These are phyloP conservation scores for Hypoxylon sp. DNA, from an alignment of 2,329 filamentous ascomycete genomes.

Conservation along the genomic window DNA sequence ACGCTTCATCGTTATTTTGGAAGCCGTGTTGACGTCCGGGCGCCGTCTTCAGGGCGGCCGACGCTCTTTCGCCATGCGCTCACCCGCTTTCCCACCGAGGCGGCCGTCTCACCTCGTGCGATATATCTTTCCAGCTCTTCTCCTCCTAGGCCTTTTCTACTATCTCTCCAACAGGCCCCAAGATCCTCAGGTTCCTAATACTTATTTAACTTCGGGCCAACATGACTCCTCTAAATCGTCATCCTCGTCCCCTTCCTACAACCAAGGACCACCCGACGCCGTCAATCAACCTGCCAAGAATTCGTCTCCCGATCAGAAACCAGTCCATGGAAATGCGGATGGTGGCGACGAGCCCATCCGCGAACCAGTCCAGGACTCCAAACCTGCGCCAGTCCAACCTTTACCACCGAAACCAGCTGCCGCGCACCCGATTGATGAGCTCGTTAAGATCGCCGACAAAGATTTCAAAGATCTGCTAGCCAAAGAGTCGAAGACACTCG, in stretches of 20 bases:
- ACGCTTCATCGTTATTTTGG: slow-evolving; percentile 24
- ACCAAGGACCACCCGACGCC: slow-evolving; percentile 29
- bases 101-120: slow-evolving; percentile 62
- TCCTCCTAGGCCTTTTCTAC: slow-evolving; percentile 57
- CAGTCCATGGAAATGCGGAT: slow-evolving; percentile 21
- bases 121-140: slow-evolving; percentile 57
- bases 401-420: slow-evolving; percentile 38
- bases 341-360: slow-evolving; percentile 32
- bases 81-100: slow-evolving; percentile 60
- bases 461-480: slow-evolving; percentile 58
- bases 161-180: slow-evolving; percentile 50
- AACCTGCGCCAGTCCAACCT: slow-evolving; percentile 37
- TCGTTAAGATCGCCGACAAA: slow-evolving; percentile 60
- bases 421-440: slow-evolving; percentile 62
- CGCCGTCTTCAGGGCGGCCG: slow-evolving; percentile 45
- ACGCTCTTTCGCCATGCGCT: slow-evolving; percentile 54
- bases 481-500: slow-evolving; percentile 61
- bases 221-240: slow-evolving; percentile 33
- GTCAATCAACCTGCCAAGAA: slow-evolving; percentile 41
- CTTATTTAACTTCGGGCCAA: slow-evolving; percentile 36
- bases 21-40: slow-evolving; percentile 41
- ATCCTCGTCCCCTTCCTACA: slow-evolving; percentile 20
- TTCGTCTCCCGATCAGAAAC: slow-evolving; percentile 38
- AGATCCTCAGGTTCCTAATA: slow-evolving; percentile 35
- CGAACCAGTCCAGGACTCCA: slow-evolving; percentile 35